phyloP scores from a whole-genome alignment of 192 early-diverging fungal species.

The Backusella tuberculispora region DNA sequence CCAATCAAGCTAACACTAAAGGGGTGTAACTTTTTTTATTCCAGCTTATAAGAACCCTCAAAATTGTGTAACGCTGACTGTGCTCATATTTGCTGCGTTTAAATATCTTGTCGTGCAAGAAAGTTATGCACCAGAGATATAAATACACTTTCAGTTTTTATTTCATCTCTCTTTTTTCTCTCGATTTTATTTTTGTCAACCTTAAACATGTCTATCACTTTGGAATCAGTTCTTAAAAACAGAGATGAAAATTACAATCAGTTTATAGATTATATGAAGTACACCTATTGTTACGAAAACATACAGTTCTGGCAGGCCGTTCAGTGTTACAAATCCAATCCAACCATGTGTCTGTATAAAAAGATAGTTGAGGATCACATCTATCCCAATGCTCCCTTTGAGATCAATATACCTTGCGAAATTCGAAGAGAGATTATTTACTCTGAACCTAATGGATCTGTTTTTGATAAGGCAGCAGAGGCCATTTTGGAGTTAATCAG shows the following conservation, averaged over 20 bases:
- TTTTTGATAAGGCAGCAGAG: constrained; percentile 26
- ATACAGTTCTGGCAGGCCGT: constrained; percentile 44
- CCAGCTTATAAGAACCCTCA: neutral
- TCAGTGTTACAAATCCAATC: constrained; percentile 37
- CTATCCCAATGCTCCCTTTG: constrained; percentile 35
- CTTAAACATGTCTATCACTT: neutral
- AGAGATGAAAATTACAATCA: constrained; percentile 13
- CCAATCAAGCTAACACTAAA: neutral
- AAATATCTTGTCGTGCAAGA: neutral
- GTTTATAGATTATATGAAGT: constrained; percentile 10
- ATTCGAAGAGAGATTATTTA: constrained; percentile 36
- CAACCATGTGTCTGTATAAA: constrained; percentile 13
- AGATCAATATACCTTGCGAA: constrained; percentile 39
- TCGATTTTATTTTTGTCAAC: neutral
- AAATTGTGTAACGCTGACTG: neutral
- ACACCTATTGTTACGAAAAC: constrained; percentile 43
- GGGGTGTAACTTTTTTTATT: neutral
- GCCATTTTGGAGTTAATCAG: constrained; percentile 37
- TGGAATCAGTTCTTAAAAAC: constrained; percentile 24
- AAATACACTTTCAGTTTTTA: neutral
- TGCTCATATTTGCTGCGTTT: neutral
- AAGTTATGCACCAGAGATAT: constrained; percentile 14
- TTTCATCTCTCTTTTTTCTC: neutral
- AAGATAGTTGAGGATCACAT: neutral
- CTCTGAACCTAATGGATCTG: constrained; percentile 30